phyloP scores from a whole-genome alignment of 257 asterid species.

The Penstemon davidsonii region DNA sequence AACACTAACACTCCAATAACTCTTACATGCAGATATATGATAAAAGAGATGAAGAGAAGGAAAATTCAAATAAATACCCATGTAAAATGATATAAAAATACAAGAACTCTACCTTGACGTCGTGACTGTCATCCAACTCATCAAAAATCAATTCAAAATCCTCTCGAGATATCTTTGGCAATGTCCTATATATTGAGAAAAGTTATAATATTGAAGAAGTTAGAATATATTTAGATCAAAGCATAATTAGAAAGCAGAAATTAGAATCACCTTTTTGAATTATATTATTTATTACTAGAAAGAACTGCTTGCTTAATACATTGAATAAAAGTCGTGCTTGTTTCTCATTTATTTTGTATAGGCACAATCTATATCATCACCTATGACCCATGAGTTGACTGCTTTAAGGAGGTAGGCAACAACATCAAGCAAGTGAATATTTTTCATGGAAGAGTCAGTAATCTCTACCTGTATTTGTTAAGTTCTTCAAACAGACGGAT shows the following conservation, averaged over 20 bases:
- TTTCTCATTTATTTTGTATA: too few relatives aligned
- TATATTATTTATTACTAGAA: background rate
- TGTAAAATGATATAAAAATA: conserved; percentile 7
- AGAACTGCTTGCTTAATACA: background rate
- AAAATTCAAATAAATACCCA: conserved; percentile 17
- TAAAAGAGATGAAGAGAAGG: background rate
- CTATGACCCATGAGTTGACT: background rate
- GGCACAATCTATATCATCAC: background rate
- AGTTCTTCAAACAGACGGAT: conserved; percentile 82
- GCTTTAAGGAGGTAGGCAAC: conserved; percentile 1
- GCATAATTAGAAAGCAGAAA: conserved; percentile 1
- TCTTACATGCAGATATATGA: background rate
- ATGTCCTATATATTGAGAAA: conserved; percentile 51
- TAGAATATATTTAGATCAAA: conserved; percentile 9
- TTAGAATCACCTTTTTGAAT: background rate
- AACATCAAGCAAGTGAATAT: conserved; percentile 23
- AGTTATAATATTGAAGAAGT: conserved; percentile 4
- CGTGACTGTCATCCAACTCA: conserved; percentile 91
- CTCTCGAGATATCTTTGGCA: conserved; percentile 88
- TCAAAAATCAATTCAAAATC: conserved; percentile 86
- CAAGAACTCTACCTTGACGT: conserved; percentile 62
- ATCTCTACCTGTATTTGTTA: conserved; percentile 86
- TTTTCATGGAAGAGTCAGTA: conserved; percentile 10
- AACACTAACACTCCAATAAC: too few relatives aligned
- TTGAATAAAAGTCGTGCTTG: background rate